Percentiles rank a stretch among this genome's conserved stretches.
Evolutionary conservation across 2,329 filamentous ascomycete genomes (phyloP).

Genomic region (Xylaria digitata): DNA sequence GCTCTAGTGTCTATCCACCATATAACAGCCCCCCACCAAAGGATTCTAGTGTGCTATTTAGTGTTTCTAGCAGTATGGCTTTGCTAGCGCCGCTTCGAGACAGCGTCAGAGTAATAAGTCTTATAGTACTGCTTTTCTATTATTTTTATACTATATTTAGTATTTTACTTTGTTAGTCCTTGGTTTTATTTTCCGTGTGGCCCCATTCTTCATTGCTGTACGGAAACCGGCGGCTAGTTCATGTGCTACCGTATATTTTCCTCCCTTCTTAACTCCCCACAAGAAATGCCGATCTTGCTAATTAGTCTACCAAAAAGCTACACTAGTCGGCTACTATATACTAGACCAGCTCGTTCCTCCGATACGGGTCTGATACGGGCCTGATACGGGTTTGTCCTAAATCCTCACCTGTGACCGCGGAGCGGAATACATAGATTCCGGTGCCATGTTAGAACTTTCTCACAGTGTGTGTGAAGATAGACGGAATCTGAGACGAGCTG

Average conservation of each 20-base stretch:
- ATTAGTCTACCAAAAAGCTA: constrained; percentile 20
- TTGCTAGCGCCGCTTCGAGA: neutral
- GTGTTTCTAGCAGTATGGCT: neutral
- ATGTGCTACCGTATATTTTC: neutral
- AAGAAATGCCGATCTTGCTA: constrained; percentile 26
- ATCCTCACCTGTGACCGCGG: constrained; percentile 22
- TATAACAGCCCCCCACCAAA: neutral
- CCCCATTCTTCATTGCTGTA: neutral
- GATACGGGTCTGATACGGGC: no score
- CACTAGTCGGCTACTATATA: neutral
- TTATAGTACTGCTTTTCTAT: no score
- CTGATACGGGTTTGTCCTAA: constrained; percentile 5
- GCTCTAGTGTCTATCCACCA: no score
- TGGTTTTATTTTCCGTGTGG: no score
- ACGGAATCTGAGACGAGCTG: neutral
- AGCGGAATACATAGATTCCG: constrained; percentile 7
- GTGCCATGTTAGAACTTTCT: constrained; percentile 4
- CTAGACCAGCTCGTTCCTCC: neutral
- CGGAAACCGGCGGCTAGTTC: neutral
- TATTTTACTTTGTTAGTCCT: no score
- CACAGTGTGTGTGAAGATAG: constrained; percentile 8
- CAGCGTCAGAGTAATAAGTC: neutral
- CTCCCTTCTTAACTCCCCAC: constrained; percentile 7
- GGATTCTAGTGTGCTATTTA: neutral
- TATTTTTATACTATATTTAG: no score